Evolutionary conservation across 768 basidiomycete genomes (phyloP).

Genomic region (Paxillus involutus): DNA sequence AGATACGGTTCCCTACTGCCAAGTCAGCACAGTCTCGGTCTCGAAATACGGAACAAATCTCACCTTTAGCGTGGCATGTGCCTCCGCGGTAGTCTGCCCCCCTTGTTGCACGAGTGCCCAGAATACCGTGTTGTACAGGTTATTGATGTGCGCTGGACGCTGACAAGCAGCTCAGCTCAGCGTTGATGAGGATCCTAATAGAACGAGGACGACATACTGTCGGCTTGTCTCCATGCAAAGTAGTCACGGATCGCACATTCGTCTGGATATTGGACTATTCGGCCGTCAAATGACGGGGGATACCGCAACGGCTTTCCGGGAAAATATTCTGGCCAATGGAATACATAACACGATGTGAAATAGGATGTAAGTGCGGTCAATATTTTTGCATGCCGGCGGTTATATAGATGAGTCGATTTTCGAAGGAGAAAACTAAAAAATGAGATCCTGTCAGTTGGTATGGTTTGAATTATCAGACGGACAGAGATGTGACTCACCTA

Average conservation of each 20-base stretch:
- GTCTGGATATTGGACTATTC: conserved; percentile 80
- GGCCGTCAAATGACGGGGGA: conserved; percentile 91
- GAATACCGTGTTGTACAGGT: conserved; percentile 93
- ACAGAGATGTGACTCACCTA: conserved; percentile 52
- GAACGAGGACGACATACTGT: conserved; percentile 59
- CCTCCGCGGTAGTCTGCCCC: conserved; percentile 75
- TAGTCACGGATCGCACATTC: conserved; percentile 81
- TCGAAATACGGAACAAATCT: conserved; percentile 11
- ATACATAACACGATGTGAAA: conserved; percentile 90
- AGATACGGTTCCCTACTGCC: conserved; percentile 78
- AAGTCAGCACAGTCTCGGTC: conserved; percentile 6
- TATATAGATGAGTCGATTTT: conserved; percentile 74
- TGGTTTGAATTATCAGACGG: background rate
- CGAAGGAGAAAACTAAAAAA: conserved; percentile 78
- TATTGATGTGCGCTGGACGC: conserved; percentile 89
- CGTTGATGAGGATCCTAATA: background rate
- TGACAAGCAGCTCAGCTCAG: conserved; percentile 17
- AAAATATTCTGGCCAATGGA: conserved; percentile 81
- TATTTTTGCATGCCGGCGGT: conserved; percentile 85
- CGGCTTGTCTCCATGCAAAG: conserved; percentile 94
- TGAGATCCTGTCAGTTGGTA: background rate
- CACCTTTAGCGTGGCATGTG: conserved; percentile 79
- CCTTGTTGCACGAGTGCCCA: conserved; percentile 91
- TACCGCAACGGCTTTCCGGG: conserved; percentile 70
- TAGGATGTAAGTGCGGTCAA: conserved; percentile 78